Conservation (phyloP, 768 basidiomycete species). For the Sistotremastrum suecicum region DNA sequence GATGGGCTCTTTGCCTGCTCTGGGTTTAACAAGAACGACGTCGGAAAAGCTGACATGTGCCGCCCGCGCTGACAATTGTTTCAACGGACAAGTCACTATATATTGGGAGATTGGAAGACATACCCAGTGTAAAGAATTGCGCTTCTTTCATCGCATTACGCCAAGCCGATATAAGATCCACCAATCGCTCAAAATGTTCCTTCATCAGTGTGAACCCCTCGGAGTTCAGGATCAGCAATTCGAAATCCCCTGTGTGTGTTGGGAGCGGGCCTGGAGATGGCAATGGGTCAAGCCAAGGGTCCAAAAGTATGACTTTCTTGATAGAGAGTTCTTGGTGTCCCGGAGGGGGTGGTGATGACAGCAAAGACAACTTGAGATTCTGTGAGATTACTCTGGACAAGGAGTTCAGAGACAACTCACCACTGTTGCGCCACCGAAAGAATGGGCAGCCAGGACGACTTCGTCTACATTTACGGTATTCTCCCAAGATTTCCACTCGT, state of each 20-base stretch:
- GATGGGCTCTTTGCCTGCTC: no score
- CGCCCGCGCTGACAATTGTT: no score
- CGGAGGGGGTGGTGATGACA: conserved; percentile 33
- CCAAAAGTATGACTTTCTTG: conserved; percentile 45
- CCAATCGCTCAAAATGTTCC: conserved; percentile 49
- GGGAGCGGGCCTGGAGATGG: conserved; percentile 37
- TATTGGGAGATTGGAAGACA: background rate
- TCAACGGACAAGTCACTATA: no score
- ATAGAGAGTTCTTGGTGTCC: conserved; percentile 35
- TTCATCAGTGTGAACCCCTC: conserved; percentile 71
- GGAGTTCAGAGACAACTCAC: conserved; percentile 18
- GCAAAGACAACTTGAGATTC: conserved; percentile 33
- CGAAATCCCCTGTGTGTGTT: conserved; percentile 4
- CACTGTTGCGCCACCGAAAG: conserved; percentile 41
- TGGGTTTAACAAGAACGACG: no score
- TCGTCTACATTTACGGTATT: conserved; percentile 15
- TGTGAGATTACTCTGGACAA: background rate
- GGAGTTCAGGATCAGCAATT: conserved; percentile 58
- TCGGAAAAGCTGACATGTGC: no score
- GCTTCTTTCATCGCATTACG: background rate
- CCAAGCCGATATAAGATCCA: conserved; percentile 42
- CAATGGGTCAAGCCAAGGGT: conserved; percentile 78
- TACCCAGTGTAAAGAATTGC: background rate
- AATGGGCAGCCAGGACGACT: conserved; percentile 35
- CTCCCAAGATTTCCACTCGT: conserved; percentile 11